phyloP scores from a whole-genome alignment of 2,329 filamentous ascomycete genomes.

The Neobulgaria alba region DNA sequence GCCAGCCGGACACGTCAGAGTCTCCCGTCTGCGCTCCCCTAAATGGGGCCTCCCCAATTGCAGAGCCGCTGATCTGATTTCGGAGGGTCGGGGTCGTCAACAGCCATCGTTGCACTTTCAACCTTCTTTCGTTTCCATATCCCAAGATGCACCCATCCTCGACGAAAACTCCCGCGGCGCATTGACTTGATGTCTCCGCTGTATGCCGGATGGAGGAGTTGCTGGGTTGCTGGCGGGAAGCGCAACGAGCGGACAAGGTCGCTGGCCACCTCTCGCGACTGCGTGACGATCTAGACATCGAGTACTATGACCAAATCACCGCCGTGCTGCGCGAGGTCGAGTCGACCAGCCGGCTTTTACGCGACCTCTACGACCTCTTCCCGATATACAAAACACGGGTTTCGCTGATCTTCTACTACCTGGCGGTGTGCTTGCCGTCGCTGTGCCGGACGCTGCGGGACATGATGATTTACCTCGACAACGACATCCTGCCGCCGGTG shows the following conservation, averaged over 20 bases:
- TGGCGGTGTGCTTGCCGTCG: conserved; percentile 48
- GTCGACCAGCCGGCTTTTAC: conserved; percentile 37
- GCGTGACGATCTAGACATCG: conserved; percentile 35
- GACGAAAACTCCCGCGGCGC: conserved; percentile 12
- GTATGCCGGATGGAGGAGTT: conserved; percentile 23
- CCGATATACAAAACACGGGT: conserved; percentile 43
- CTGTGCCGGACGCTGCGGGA: conserved; percentile 44
- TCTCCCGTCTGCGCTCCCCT: conserved; percentile 8
- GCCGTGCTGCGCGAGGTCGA: conserved; percentile 32
- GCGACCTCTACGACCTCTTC: conserved; percentile 46
- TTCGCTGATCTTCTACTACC: conserved; percentile 43
- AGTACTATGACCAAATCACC: conserved; percentile 39
- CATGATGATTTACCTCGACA: conserved; percentile 43
- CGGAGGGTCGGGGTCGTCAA: conserved; percentile 4
- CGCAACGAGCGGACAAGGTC: conserved; percentile 42
- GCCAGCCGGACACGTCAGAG: conserved; percentile 27
- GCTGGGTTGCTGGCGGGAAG: conserved; percentile 44
- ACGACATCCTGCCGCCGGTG: conserved; percentile 38
- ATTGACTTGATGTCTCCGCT: conserved; percentile 24
- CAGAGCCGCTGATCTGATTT: conserved; percentile 17
- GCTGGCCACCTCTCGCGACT: conserved; percentile 41
- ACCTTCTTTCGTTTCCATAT: conserved; percentile 6
- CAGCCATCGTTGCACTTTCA: conserved; percentile 7
- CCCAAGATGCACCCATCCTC: conserved; percentile 10
- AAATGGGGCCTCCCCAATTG: conserved; percentile 12